These are phyloP conservation scores for Aureoboletus auriporus DNA, from an alignment of 768 basidiomycete species.

Conservation along the genomic window DNA sequence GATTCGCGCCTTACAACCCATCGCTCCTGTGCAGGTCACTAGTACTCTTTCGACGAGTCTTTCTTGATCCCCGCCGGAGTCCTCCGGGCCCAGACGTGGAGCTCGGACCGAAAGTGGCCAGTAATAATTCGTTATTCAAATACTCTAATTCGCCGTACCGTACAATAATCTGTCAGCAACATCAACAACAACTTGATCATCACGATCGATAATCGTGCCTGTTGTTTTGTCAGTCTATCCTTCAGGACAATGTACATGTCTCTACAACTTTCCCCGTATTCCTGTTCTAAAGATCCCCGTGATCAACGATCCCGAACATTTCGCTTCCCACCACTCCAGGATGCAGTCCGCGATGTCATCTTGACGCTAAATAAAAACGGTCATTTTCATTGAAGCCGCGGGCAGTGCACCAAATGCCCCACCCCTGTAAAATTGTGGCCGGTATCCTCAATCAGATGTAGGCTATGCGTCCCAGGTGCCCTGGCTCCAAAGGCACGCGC, in stretches of 20 bases:
- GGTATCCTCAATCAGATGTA: constrained; percentile 67
- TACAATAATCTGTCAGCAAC: too few species aligned
- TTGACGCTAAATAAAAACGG: constrained; percentile 37
- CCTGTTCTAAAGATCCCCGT: constrained; percentile 66
- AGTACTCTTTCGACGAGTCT: constrained; percentile 1
- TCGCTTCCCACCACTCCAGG: constrained; percentile 61
- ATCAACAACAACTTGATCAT: too few species aligned
- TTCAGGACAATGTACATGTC: background rate
- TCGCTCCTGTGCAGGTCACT: background rate
- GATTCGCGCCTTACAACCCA: background rate
- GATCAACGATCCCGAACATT: constrained; percentile 42
- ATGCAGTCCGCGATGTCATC: constrained; percentile 67
- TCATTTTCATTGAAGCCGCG: constrained; percentile 2
- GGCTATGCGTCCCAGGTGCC: constrained; percentile 62
- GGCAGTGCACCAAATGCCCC: constrained; percentile 7
- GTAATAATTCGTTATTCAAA: too few species aligned
- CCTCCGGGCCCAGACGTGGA: background rate
- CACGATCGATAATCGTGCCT: too few species aligned
- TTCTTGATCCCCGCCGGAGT: too few species aligned
- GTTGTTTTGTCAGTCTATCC: too few species aligned
- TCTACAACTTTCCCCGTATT: constrained; percentile 37
- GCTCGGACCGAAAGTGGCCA: background rate
- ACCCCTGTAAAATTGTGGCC: constrained; percentile 78
- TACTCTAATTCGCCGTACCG: too few species aligned
- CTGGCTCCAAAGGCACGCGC: constrained; percentile 55